Evolutionary conservation across 176 grass and related monocot species (phyloP), one percentile per base, ranked within the genome.

Genomic region (Microstegium vimineum): DNA sequence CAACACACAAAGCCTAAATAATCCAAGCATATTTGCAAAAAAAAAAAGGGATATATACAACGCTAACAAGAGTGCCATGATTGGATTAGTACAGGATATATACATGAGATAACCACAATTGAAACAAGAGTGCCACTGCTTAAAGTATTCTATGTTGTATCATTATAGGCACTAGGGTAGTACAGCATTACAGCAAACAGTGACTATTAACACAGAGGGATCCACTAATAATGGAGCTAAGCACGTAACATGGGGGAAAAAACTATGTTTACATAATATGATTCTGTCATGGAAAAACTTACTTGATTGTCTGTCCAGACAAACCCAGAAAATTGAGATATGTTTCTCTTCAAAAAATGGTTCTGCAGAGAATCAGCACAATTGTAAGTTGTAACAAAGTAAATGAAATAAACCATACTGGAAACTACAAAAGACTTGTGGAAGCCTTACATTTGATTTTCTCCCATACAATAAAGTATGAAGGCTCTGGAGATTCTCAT

Each of bases 311-410:
- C 93, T 60, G 76, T 89, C 93, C 93, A 99, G 79, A 99, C 97
- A 85, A 81, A 99, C 25, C 97, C 97, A 87, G 97, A 99, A 81
- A 99, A 99, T 41, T 99, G 93, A 49, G 81, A 69, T 66, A 99
- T 88, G 74, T 99, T 99, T 82, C 89, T 94, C 89, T 95, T 99
- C 85, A 95, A 77, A 66, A 83, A 91, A 85, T 84, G 82, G 49
- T 11, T 85, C 93, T 99, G 73, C 33, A 91, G 69, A 90, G 51
- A 86, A 83, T 59, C 40, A 59, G 70, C 34, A 70, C 27, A 63
- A 38, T 89, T 71, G n/a, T n/a, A n/a, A n/a, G n/a, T n/a, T n/a
- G n/a, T 17, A 79, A 26, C 40, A 59, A 79, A 86, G 47, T 27
- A 62, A 12, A 90, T 6, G 2, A 31, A 63, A 66, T 26, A 82